These are phyloP conservation scores for Zopfia rhizophila DNA, from an alignment of 2,329 filamentous ascomycete genomes.

Conservation along the genomic window DNA sequence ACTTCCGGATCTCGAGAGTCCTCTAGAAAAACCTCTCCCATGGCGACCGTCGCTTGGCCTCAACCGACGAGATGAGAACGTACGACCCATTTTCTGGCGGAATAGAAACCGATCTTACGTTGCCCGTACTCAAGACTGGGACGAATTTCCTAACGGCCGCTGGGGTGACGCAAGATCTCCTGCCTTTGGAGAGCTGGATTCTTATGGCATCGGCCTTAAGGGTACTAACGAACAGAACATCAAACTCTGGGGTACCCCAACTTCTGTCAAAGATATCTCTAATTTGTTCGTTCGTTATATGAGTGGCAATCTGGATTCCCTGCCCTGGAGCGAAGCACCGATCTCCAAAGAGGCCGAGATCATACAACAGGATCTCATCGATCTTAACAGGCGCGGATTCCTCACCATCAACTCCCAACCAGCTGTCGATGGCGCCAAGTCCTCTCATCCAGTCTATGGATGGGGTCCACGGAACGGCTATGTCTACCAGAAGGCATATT, in stretches of 20 bases:
- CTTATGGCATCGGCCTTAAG: constrained; percentile 92
- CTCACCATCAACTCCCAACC: constrained; percentile 98
- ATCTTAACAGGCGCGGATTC: constrained; percentile 85
- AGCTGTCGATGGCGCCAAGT: constrained; percentile 90
- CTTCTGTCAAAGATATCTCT: constrained; percentile 80
- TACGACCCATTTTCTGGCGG: constrained; percentile 98
- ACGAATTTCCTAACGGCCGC: constrained; percentile 97
- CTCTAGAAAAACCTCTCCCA: constrained; percentile 88
- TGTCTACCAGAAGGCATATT: constrained; percentile 97
- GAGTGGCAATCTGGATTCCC: constrained; percentile 78
- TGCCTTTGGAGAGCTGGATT: constrained; percentile 93
- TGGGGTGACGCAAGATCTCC: constrained; percentile 98
- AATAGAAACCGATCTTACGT: constrained; percentile 97
- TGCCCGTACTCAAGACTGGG: constrained; percentile 96
- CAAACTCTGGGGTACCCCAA: constrained; percentile 91
- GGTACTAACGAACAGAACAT: constrained; percentile 96
- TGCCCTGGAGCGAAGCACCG: constrained; percentile 94
- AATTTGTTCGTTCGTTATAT: constrained; percentile 88
- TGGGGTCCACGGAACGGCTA: constrained; percentile 97
- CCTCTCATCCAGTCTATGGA: constrained; percentile 84
- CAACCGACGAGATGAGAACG: constrained; percentile 90
- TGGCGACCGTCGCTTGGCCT: constrained; percentile 96
- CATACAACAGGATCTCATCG: constrained; percentile 80
- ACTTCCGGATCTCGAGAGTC: constrained; percentile 79
- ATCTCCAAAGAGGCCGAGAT: constrained; percentile 84